A percentile compares a stretch with the other conserved stretches of the same genome.
Evolutionary conservation across 2,329 filamentous ascomycete genomes (phyloP).

Genomic region (Hypoxylon sp.): DNA sequence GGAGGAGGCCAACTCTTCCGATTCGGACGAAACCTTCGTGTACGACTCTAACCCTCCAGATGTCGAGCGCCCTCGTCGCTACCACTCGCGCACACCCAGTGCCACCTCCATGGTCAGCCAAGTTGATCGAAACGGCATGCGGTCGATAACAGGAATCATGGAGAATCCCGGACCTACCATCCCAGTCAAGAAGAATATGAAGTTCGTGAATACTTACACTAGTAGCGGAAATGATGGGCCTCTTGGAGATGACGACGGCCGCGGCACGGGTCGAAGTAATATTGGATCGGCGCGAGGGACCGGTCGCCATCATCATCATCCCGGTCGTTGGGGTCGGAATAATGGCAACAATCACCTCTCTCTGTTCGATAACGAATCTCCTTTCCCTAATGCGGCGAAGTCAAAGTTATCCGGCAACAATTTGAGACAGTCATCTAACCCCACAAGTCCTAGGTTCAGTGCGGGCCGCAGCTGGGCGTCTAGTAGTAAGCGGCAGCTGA

Average conservation of each 20-base stretch:
- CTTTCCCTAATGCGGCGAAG: conserved; percentile 73
- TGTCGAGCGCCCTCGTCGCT: conserved; percentile 71
- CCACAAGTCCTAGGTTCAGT: conserved; percentile 71
- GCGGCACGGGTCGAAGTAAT: conserved; percentile 67
- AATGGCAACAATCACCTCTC: conserved; percentile 74
- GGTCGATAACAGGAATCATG: conserved; percentile 73
- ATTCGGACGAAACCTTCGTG: conserved; percentile 98
- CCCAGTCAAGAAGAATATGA: conserved; percentile 90
- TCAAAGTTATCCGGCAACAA: conserved; percentile 67
- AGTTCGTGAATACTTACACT: conserved; percentile 85
- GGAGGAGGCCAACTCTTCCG: conserved; percentile 94
- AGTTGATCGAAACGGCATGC: conserved; percentile 66
- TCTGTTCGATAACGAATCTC: conserved; percentile 79
- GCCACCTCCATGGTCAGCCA: conserved; percentile 84
- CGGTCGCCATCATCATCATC: conserved; percentile 78
- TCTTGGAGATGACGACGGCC: conserved; percentile 73
- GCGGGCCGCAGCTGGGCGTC: conserved; percentile 41
- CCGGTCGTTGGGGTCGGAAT: conserved; percentile 76
- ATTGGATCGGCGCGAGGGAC: conserved; percentile 71
- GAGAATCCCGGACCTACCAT: conserved; percentile 63
- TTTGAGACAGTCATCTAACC: conserved; percentile 70
- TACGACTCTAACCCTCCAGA: conserved; percentile 97
- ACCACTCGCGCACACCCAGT: conserved; percentile 94
- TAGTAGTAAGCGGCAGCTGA: conserved; percentile 61
- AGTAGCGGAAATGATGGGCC: conserved; percentile 62